phyloP scores from a whole-genome alignment of 495 filamentous ascomycete genomes.

The Xylaria acuta region DNA sequence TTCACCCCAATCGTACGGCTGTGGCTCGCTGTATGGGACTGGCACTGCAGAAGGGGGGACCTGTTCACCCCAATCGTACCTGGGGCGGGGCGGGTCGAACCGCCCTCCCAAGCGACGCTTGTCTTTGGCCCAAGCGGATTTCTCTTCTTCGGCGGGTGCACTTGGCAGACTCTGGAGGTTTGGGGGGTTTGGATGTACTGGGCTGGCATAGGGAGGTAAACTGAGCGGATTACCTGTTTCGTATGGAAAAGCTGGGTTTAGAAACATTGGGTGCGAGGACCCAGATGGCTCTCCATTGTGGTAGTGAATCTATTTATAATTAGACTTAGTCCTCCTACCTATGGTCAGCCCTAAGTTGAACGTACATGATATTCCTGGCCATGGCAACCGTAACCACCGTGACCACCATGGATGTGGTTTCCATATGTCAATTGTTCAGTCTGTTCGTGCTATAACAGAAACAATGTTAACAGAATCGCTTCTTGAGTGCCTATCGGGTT shows the following conservation, averaged over 20 bases:
- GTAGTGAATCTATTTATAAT: background rate
- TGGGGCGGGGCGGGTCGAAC: background rate
- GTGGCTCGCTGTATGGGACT: background rate
- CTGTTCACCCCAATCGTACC: background rate
- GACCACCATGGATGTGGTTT: too few relatives aligned
- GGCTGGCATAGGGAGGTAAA: background rate
- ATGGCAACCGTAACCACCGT: background rate
- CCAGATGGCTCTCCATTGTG: background rate
- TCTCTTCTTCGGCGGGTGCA: background rate
- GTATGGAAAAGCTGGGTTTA: background rate
- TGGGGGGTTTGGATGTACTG: background rate
- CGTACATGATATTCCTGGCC: background rate
- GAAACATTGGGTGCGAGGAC: background rate
- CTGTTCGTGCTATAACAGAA: background rate
- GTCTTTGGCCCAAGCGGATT: background rate
- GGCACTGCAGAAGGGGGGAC: background rate
- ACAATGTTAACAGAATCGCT: background rate
- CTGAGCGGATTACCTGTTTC: background rate
- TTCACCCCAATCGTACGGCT: background rate
- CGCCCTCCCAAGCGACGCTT: background rate
- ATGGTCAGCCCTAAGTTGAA: background rate
- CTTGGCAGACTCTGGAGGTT: background rate
- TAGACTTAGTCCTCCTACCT: background rate
- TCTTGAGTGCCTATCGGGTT: background rate
- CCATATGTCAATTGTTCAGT: background rate